phyloP scores from a whole-genome alignment of 495 filamentous ascomycete species.

The Neurospora discreta region DNA sequence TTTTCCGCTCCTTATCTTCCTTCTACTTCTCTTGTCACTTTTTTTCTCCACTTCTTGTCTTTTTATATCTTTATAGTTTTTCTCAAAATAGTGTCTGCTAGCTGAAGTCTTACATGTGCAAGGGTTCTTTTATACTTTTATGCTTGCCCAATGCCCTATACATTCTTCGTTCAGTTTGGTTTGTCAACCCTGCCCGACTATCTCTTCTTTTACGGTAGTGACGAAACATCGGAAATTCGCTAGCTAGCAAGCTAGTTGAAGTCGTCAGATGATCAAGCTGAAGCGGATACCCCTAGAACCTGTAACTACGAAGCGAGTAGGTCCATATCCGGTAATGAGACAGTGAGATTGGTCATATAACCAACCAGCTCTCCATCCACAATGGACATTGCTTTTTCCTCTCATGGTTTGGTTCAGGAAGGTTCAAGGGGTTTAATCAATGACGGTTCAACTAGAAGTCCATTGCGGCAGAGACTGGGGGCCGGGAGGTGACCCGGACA shows the following conservation, averaged over 20 bases:
- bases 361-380: background rate
- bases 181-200: too few species aligned
- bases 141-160: too few species aligned
- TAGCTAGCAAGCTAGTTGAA: too few species aligned
- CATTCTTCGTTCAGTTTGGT: too few species aligned
- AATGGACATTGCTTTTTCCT: background rate
- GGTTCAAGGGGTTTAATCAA: background rate
- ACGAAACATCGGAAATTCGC: too few species aligned
- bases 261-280: too few species aligned
- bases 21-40: background rate
- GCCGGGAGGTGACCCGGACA: too few species aligned
- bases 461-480: background rate
- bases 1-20: too few species aligned
- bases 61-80: too few species aligned
- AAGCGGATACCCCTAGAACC: too few species aligned
- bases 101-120: background rate
- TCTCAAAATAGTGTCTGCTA: background rate
- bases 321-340: background rate
- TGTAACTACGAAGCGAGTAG: too few species aligned
- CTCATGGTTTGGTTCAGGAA: background rate
- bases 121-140: background rate
- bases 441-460: background rate
- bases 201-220: too few species aligned
- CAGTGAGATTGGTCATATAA: background rate
- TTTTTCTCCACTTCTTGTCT: background rate